Percentiles rank a stretch among this genome's conserved stretches.
phyloP scores from a whole-genome alignment of 225 moss, liverwort and hornwort genomes.

The Ulota crispa region DNA sequence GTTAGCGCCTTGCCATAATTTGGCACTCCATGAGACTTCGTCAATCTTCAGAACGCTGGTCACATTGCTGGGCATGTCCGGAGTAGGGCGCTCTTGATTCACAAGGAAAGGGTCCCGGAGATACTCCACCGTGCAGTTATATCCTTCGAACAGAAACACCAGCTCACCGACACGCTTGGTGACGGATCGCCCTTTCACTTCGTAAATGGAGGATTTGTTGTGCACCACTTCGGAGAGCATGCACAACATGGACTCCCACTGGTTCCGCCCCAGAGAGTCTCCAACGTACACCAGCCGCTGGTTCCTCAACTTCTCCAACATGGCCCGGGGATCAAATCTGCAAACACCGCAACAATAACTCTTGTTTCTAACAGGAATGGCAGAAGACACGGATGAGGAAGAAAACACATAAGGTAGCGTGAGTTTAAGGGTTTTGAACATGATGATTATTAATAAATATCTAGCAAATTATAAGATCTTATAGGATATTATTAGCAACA shows the following conservation, averaged over 20 bases:
- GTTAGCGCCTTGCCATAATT: conserved; percentile 62
- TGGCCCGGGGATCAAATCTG: conserved; percentile 63
- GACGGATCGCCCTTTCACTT: conserved; percentile 66
- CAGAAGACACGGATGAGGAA: background rate
- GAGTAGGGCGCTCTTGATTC: conserved; percentile 54
- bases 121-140: conserved; percentile 82
- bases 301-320: conserved; percentile 66
- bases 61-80: conserved; percentile 37
- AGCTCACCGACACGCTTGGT: conserved; percentile 65
- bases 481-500: too few species aligned
- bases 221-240: conserved; percentile 63
- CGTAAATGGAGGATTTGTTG: conserved; percentile 63
- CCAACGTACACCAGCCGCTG: conserved; percentile 67
- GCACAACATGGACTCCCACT: conserved; percentile 96
- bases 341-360: background rate
- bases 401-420: too few species aligned
- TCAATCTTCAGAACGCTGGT: conserved; percentile 58
- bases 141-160: conserved; percentile 62
- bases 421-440: too few species aligned
- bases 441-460: too few species aligned
- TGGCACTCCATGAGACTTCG: conserved; percentile 49
- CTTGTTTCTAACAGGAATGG: background rate
- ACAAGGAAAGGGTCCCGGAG: conserved; percentile 73
- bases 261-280: conserved; percentile 87
- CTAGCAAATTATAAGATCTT: too few species aligned